phyloP scores from a whole-genome alignment of 1,284 basidiomycete genomes.

The Schizopora paradoxa region DNA sequence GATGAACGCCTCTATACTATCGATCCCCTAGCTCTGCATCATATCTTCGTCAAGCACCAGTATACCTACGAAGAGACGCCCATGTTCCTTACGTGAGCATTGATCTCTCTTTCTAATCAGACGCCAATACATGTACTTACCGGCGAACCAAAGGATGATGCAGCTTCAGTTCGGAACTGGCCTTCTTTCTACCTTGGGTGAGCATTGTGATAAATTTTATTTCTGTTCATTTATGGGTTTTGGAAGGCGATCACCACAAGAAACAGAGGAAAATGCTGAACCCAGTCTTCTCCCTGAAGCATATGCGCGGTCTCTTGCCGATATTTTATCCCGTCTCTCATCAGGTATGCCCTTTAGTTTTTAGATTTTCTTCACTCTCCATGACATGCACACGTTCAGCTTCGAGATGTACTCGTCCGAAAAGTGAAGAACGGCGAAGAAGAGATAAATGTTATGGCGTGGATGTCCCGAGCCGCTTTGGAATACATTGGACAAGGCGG shows the following conservation, averaged over 20 bases:
- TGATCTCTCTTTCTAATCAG: too few species aligned
- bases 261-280: slow-evolving; percentile 28
- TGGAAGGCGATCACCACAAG: slow-evolving; percentile 23
- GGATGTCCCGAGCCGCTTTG: slow-evolving; percentile 31
- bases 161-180: slow-evolving; percentile 16
- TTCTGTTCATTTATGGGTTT: background rate
- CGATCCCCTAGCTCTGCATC: slow-evolving; percentile 23
- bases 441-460: slow-evolving; percentile 29
- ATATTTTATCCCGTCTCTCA: slow-evolving; percentile 26
- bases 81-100: slow-evolving; percentile 19
- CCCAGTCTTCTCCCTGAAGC: slow-evolving; percentile 27
- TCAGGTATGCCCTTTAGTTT: slow-evolving; percentile 15
- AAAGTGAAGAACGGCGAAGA: slow-evolving; percentile 18
- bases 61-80: slow-evolving; percentile 24
- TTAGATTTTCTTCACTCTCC: background rate
- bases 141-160: too few species aligned
- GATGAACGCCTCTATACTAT: slow-evolving; percentile 11
- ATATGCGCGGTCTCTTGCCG: slow-evolving; percentile 26
- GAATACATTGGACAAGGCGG: slow-evolving; percentile 34
- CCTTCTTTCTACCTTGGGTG: slow-evolving; percentile 19
- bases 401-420: slow-evolving; percentile 20
- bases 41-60: slow-evolving; percentile 28
- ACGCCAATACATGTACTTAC: too few species aligned
- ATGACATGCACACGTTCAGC: too few species aligned
- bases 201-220: background rate